phyloP scores from a whole-genome alignment of 2,329 filamentous ascomycete genomes.

The Calonectria montana region DNA sequence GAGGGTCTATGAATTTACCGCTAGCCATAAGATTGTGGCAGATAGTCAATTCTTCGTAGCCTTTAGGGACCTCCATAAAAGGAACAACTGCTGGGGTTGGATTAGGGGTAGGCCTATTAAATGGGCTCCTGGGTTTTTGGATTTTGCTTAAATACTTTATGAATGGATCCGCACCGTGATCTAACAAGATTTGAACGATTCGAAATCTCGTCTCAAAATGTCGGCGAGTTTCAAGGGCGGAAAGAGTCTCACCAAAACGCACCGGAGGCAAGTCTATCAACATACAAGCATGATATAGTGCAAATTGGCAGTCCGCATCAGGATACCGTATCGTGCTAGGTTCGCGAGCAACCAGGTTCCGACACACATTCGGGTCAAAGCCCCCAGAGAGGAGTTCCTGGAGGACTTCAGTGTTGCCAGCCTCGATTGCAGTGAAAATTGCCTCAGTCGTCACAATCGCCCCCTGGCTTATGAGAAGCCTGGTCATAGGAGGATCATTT shows the following conservation, averaged over 20 bases:
- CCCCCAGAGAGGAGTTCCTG: slow-evolving; percentile 25
- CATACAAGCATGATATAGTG: slow-evolving; percentile 23
- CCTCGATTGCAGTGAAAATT: slow-evolving; percentile 31
- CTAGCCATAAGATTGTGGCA: slow-evolving; percentile 36
- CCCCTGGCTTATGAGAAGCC: slow-evolving; percentile 28
- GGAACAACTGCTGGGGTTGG: background rate
- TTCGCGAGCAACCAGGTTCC: background rate
- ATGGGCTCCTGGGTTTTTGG: background rate
- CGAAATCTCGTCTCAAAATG: background rate
- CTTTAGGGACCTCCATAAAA: background rate
- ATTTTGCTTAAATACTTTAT: slow-evolving; percentile 17
- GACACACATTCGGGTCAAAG: slow-evolving; percentile 25
- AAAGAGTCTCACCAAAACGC: background rate
- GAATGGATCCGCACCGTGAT: slow-evolving; percentile 42
- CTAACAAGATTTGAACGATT: slow-evolving; percentile 33
- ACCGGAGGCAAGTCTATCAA: background rate
- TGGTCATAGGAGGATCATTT: slow-evolving; percentile 18
- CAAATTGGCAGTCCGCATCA: background rate
- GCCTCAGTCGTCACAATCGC: slow-evolving; percentile 23
- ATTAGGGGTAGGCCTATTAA: background rate
- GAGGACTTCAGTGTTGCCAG: slow-evolving; percentile 7
- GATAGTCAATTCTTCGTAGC: slow-evolving; percentile 28
- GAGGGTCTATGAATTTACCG: slow-evolving; percentile 16
- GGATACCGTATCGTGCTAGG: too few relatives aligned
- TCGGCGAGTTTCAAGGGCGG: too few relatives aligned